Base-by-base conservation (phyloP, 805 yeast genomes). In the Wickerhamiella lipophila region DNA sequence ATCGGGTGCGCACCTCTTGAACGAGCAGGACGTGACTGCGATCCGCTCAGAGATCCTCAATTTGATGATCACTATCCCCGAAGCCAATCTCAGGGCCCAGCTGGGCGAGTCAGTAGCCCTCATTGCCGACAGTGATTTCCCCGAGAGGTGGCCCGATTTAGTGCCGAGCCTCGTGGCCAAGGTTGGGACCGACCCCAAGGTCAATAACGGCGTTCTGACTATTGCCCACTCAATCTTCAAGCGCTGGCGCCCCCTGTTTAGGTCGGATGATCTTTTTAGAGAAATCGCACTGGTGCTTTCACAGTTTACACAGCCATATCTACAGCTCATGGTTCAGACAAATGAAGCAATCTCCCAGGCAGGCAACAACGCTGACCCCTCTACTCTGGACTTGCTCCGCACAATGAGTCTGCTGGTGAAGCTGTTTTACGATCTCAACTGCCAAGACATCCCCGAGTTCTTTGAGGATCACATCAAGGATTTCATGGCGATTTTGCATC, bases 371-470 rank as follows among this genome's bases (percentile, higher is more conserved):
- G 71, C 68, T 49, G 34, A 50, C 9, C 29, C 41, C 8, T 6
- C 22, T 8, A 35, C 26, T 19, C 71, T 70, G 49, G 76, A 76
- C 0, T 68, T 87, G 51, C 61, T 60, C 29, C 68, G 52, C 44
- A 49, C 53, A 32, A 64, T 88, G 56, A 67, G 81, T 46, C 66
- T 87, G 19, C 70, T 88, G 48, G 65, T 82, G 30, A 89, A 92
- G 62, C 76, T 94, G 32, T 94, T 84, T 65, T 86, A 79, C 62
- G 99, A 92, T 63, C 76, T 92, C 59, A 92, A 92, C 64, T 89
- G 96, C 66, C 98, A 94, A 67, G 99, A 92, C 66, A 81, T 92
- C 48, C 98, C 99, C 1, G 98, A 88, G 65, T 92, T 89, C 61
- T 92, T 92, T 62, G 99, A 94, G 67, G 97, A 92, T 66, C 76